Conservation (phyloP, 192 early-diverging fungal species). For the Coemansia sp. region DNA sequence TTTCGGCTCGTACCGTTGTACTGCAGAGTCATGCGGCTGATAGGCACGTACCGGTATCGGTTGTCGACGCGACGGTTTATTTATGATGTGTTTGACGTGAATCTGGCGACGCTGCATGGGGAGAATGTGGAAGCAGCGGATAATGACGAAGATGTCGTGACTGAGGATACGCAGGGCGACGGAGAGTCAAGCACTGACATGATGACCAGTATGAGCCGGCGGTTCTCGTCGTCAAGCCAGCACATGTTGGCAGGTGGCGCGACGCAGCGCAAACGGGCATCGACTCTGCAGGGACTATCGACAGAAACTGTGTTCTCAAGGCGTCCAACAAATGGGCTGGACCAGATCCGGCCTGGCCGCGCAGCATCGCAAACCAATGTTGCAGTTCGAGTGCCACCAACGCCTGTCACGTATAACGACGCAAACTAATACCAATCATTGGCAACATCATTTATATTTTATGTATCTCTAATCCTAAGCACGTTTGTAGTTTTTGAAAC, state of each 20-base stretch:
- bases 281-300: slow-evolving; percentile 44
- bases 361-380: slow-evolving; percentile 1
- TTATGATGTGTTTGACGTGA: slow-evolving; percentile 53
- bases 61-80: slow-evolving; percentile 46
- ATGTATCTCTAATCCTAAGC: too few species aligned
- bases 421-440: neutral
- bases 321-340: slow-evolving; percentile 34
- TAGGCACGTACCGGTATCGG: slow-evolving; percentile 52
- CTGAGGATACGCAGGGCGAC: neutral
- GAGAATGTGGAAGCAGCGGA: slow-evolving; percentile 3
- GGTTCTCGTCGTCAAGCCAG: slow-evolving; percentile 36
- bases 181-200: neutral
- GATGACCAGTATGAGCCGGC: slow-evolving; percentile 7
- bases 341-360: slow-evolving; percentile 13
- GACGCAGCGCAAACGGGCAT: slow-evolving; percentile 46
- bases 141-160: neutral
- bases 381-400: slow-evolving; percentile 7
- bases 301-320: slow-evolving; percentile 36
- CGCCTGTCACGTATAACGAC: slow-evolving; percentile 1
- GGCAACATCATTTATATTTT: too few species aligned
- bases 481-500: too few species aligned
- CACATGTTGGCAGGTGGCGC: slow-evolving; percentile 16
- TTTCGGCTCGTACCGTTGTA: slow-evolving; percentile 46
- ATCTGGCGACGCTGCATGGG: slow-evolving; percentile 36
- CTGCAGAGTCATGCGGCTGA: slow-evolving; percentile 28